A percentile compares a stretch with the other conserved stretches of the same genome.
phyloP scores from a whole-genome alignment of 306 rosid species.

The Rosa persica region DNA sequence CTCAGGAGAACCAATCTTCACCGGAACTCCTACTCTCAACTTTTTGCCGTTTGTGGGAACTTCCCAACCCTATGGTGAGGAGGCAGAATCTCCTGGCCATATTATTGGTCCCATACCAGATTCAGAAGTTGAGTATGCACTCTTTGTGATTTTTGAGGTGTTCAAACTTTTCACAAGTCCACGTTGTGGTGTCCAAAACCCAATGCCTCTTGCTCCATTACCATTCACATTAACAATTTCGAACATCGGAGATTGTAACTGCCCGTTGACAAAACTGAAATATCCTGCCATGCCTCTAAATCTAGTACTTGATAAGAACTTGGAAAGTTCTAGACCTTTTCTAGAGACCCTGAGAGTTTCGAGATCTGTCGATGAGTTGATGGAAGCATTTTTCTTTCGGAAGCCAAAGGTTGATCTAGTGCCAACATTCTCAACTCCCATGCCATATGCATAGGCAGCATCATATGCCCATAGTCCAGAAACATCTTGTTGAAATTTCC shows the following conservation, averaged over 20 bases:
- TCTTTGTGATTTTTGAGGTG: background rate
- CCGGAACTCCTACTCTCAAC: slow-evolving; percentile 32
- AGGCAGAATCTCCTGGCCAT: slow-evolving; percentile 35
- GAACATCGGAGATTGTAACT: slow-evolving; percentile 16
- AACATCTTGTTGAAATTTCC: slow-evolving; percentile 14
- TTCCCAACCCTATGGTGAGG: slow-evolving; percentile 33
- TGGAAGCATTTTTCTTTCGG: background rate
- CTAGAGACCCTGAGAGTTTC: slow-evolving; percentile 35
- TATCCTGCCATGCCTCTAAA: slow-evolving; percentile 28
- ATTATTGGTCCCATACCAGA: slow-evolving; percentile 15
- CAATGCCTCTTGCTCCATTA: slow-evolving; percentile 32
- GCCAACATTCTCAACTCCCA: slow-evolving; percentile 16
- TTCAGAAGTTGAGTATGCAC: background rate
- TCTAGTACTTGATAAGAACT: slow-evolving; percentile 26
- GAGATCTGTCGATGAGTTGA: slow-evolving; percentile 34
- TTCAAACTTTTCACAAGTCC: slow-evolving; percentile 33
- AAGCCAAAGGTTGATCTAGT: background rate
- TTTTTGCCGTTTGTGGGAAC: slow-evolving; percentile 4
- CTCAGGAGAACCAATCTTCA: slow-evolving; percentile 6
- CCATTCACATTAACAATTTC: slow-evolving; percentile 44
- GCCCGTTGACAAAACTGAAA: slow-evolving; percentile 27
- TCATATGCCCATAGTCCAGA: slow-evolving; percentile 30
- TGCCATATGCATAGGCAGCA: slow-evolving; percentile 25
- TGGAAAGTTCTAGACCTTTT: slow-evolving; percentile 39
- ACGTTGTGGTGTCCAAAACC: slow-evolving; percentile 46